Conservation (phyloP, 129 eudicot genomes). For the Tanacetum coccineum region DNA sequence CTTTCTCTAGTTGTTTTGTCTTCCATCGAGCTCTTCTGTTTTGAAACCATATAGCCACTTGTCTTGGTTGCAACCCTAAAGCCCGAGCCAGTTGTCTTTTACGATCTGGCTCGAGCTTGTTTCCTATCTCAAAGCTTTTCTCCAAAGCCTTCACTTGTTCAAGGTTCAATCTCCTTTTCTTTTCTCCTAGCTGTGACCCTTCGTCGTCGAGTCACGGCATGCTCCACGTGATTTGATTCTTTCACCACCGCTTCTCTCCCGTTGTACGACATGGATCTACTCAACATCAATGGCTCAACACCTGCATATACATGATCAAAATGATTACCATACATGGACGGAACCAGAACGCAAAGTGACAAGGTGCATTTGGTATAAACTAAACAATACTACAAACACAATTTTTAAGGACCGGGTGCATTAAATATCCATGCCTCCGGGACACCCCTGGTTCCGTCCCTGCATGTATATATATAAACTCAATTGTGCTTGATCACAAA, state of each 20-base stretch:
- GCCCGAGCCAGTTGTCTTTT: constrained; percentile 85
- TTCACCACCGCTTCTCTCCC: constrained; percentile 62
- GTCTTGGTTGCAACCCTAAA: constrained; percentile 76
- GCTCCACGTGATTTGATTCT: constrained; percentile 21
- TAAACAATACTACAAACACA: no score
- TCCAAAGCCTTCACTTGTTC: constrained; percentile 87
- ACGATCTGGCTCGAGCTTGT: constrained; percentile 78
- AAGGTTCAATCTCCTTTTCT: constrained; percentile 69
- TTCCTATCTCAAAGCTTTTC: constrained; percentile 77
- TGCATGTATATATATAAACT: neutral
- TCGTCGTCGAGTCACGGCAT: constrained; percentile 68
- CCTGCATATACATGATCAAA: constrained; percentile 24
- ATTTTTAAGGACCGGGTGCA: no score
- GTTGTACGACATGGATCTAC: constrained; percentile 73
- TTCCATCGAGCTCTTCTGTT: constrained; percentile 91
- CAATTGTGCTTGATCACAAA: neutral
- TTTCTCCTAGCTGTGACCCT: constrained; percentile 74
- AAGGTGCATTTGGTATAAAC: no score
- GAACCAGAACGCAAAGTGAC: no score
- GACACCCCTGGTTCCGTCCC: no score
- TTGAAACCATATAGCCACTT: constrained; percentile 91
- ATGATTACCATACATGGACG: neutral
- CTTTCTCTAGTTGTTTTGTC: constrained; percentile 84
- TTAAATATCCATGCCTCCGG: no score
- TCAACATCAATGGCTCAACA: constrained; percentile 44